Percentiles rank a stretch among this genome's conserved stretches.
phyloP scores from a whole-genome alignment of 1,139 yeast genomes.

The Zygosaccharomyces pseudobailii region DNA sequence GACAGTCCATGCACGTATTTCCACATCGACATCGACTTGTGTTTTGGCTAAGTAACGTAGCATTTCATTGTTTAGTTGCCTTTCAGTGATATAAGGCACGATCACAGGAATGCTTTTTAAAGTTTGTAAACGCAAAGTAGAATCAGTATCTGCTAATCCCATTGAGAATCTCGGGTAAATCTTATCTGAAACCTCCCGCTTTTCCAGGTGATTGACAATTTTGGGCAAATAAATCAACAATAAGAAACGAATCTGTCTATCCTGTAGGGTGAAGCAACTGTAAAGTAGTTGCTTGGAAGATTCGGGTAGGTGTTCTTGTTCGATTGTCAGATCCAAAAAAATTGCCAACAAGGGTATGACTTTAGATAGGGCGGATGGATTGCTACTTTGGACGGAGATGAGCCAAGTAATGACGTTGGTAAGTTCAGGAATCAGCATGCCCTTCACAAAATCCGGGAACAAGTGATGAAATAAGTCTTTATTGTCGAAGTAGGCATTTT shows the following conservation, averaged over 20 bases:
- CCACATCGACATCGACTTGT: slow-evolving; percentile 79
- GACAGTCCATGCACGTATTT: slow-evolving; percentile 82
- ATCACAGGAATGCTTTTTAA: slow-evolving; percentile 63
- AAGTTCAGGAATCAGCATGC: slow-evolving; percentile 65
- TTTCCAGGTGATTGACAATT: slow-evolving; percentile 49
- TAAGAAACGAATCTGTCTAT: slow-evolving; percentile 70
- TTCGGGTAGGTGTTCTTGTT: slow-evolving; percentile 36
- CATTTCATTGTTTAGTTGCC: slow-evolving; percentile 84
- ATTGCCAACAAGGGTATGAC: slow-evolving; percentile 25
- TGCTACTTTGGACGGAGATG: slow-evolving; percentile 19
- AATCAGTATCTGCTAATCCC: slow-evolving; percentile 84
- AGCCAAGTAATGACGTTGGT: slow-evolving; percentile 37
- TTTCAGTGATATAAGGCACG: slow-evolving; percentile 63
- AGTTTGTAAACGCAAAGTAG: slow-evolving; percentile 75
- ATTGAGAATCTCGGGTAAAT: slow-evolving; percentile 64
- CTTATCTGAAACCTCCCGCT: slow-evolving; percentile 61
- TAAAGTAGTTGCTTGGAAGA: slow-evolving; percentile 61
- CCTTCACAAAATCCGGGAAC: slow-evolving; percentile 56
- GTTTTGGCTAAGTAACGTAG: slow-evolving; percentile 78
- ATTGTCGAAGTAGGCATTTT: slow-evolving; percentile 21
- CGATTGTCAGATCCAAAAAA: slow-evolving; percentile 21
- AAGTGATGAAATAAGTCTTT: slow-evolving; percentile 16
- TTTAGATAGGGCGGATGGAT: slow-evolving; percentile 28
- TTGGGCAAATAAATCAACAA: slow-evolving; percentile 60
- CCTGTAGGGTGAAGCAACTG: slow-evolving; percentile 59